Conservation (phyloP, 2,329 filamentous ascomycete genomes). For the Ascomycota sp. region DNA sequence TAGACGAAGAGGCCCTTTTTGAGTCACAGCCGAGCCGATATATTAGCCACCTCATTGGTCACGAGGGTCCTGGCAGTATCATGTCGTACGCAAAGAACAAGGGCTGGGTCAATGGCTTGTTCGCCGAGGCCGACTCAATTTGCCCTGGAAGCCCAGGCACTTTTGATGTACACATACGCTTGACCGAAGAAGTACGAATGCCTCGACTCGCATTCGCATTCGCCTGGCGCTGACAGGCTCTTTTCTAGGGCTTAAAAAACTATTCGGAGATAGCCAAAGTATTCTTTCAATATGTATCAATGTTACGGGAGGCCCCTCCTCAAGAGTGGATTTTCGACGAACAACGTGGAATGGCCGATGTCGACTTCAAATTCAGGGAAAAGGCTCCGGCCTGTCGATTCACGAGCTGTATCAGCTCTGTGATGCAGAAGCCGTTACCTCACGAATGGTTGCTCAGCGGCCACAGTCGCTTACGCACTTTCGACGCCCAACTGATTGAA, state of each 20-base stretch:
- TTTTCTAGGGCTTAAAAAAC: conserved; percentile 39
- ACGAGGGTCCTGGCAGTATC: conserved; percentile 81
- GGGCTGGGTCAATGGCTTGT: conserved; percentile 70
- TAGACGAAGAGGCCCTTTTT: conserved; percentile 60
- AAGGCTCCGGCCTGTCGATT: conserved; percentile 79
- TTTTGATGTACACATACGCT: conserved; percentile 55
- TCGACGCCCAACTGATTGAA: conserved; percentile 55
- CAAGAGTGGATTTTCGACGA: conserved; percentile 90
- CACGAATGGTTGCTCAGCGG: conserved; percentile 76
- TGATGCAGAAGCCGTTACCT: conserved; percentile 80
- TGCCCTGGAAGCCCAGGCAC: conserved; percentile 58
- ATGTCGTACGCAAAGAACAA: conserved; percentile 75
- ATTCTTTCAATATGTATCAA: conserved; percentile 76
- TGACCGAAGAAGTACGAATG: conserved; percentile 52
- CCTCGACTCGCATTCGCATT: neutral
- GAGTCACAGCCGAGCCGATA: conserved; percentile 69
- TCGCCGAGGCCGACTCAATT: conserved; percentile 50
- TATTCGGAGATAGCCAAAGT: conserved; percentile 65
- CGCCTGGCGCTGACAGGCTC: conserved; percentile 1
- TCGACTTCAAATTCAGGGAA: conserved; percentile 86
- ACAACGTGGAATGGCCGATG: conserved; percentile 70
- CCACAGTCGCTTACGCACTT: conserved; percentile 51
- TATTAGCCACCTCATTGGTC: conserved; percentile 70
- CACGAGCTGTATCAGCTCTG: conserved; percentile 59
- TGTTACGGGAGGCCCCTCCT: conserved; percentile 58